Base-by-base conservation (phyloP, 2,329 filamentous ascomycete species). In the Phialemoniopsis sp. region DNA sequence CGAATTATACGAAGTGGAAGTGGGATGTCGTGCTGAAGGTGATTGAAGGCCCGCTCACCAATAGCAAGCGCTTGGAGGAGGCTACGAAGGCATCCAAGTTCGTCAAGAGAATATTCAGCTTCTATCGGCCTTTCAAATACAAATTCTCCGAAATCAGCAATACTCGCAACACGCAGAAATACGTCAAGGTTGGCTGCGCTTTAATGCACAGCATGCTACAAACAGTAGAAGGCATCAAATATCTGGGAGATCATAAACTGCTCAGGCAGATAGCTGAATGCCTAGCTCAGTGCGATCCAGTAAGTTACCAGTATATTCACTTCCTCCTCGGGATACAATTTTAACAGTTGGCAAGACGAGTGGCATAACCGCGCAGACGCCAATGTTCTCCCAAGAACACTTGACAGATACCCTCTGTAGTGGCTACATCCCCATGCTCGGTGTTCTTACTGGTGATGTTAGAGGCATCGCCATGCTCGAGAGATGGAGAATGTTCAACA, bases 401-500 rank as follows among this genome's bases (percentile, higher is more conserved):
- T 82, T 98, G 47, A 77, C 81, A 3, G 89, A 95, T 51, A 96
- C 89, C 0, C 73, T 98, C 7, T 93, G 88, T 45, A 84, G 87
- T 13, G 94, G 94, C 10, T 98, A 98, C 60, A 95, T 98, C 59
- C 80, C 89, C 13, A 88, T 98, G 71, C 68, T 98, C 3, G 94
- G 93, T 8, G 82, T 88, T 10, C 66, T 98, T 42, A 97, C 86
- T 51, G 84, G 84, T 38, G 89, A 95, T 53, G 68, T 77, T 0
- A 87, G 85, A 51, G 93, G 93, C 1, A 73, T 97, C 17, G 81
- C 85, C 45, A 91, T 98, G 66, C 78, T 98, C 56, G 91, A 97
- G 59, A 76, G 89, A 52, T 97, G 93, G 91, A 88, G 89, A 52
- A 94, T 98, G 75, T 90, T 96, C 66, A 97, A 97, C 62, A 98